These are phyloP conservation scores for Pneumocystis canis DNA, from an alignment of 1,139 yeast genomes.

Conservation along the genomic window DNA sequence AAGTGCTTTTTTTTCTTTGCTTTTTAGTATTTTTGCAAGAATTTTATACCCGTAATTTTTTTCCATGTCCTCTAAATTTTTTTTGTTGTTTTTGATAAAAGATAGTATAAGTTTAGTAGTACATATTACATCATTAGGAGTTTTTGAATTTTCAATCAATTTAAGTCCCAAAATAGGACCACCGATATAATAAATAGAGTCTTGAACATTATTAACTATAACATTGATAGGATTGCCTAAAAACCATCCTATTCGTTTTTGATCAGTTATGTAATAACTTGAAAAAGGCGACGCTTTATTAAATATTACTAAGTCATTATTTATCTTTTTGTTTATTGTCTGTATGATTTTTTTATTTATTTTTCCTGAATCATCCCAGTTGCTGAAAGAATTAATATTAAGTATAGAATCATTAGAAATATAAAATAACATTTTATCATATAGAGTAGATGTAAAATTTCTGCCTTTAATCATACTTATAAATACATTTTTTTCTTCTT, in stretches of 20 bases:
- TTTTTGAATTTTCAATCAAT: conserved; percentile 24
- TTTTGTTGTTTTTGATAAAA: conserved; percentile 23
- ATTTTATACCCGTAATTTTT: conserved; percentile 31
- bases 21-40: conserved; percentile 30
- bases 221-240: conserved; percentile 17
- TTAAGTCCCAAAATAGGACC: conserved; percentile 25
- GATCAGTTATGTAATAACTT: neutral
- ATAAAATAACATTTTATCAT: conserved; percentile 13
- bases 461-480: conserved; percentile 14
- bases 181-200: conserved; percentile 24
- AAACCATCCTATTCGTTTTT: neutral
- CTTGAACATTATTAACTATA: conserved; percentile 19
- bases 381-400: neutral
- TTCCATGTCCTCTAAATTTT: conserved; percentile 29
- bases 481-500: conserved; percentile 18
- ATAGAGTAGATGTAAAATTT: conserved; percentile 14
- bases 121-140: conserved; percentile 18
- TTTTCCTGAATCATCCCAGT: conserved; percentile 1
- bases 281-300: neutral
- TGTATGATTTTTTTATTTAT: neutral
- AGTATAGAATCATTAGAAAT: conserved; percentile 1
- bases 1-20: conserved; percentile 17
- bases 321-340: neutral
- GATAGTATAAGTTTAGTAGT: conserved; percentile 25
- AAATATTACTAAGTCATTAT: neutral